Base-by-base conservation (phyloP, 495 filamentous ascomycete species). In the Poronia punctata region DNA sequence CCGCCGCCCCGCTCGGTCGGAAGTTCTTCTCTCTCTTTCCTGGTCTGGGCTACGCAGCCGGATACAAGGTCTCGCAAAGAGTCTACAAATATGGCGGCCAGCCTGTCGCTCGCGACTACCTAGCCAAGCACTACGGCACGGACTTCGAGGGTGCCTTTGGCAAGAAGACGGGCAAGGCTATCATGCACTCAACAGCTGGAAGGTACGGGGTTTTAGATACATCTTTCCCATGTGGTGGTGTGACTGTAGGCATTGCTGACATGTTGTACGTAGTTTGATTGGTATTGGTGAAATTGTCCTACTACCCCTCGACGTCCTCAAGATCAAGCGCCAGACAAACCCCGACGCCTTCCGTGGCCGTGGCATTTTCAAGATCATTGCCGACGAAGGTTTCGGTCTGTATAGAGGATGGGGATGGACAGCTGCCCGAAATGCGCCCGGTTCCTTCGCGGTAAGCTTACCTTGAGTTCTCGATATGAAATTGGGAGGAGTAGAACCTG, bases 301-400 rank as follows among this genome's bases (percentile, higher is more conserved):
- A 3, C 76, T 99, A 16, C 92, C 92, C 28, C 76, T 99, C 22
- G 92, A 99, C 53, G 92, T 99, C 9, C 73, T 99, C 17, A 99
- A 99, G 76, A 99, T 99, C 72, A 97, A 97, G 75, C 83, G 92
- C 50, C 92, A 99, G 68, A 99, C 92, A 25, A 99, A 99, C 75
- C 92, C 92, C 22, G 92, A 96, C 54, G 88, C 92, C 29, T 99
- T 99, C 78, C 76, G 88, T 43, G 89, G 90, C 49, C 83, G 92
- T 54, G 93, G 93, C 35, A 71, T 97, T 14, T 74, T 96, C 58
- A 79, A 76, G 62, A 96, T 99, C 38, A 71, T 99, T 44, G 68
- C 74, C 36, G 92, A 99, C 64, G 92, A 99, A 61, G 93, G 92
- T 22, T 90, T 97, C 61, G 88, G 88, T 24, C 68, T 99, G 29